Evolutionary conservation across 805 yeast genomes (phyloP), one percentile per base, ranked within the genome.

Genomic region (Saturnispora saitoi): DNA sequence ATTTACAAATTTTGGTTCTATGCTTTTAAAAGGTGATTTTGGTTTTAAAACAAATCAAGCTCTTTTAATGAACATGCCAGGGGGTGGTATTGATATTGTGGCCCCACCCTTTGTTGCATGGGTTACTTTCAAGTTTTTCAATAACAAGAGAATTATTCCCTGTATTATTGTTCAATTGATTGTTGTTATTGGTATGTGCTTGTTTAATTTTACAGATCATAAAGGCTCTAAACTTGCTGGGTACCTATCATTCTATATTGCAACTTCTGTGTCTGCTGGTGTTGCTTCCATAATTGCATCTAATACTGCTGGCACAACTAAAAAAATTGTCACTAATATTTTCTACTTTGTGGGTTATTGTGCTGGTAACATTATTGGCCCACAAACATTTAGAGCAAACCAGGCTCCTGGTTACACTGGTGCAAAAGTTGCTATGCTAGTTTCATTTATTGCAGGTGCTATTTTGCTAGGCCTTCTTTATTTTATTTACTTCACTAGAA

Each of bases 341-440:
- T 53, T 73, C 28, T 61, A 66, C 50, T 66, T 78, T 37, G 57
- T 78, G 43, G 75, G 73, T 4, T 83, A 80, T 58, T 78, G 86
- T 44, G 73, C 76, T 38, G 86, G 86, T 15, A 79, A 80, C 57
- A 64, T 82, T 42, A 73, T 80, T 45, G 89, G 89, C 4, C 87
- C 90, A 6, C 87, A 82, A 62, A 71, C 85, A 11, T 84, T 83
- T 66, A 69, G 68, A 48, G 66, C 73, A 0, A 56, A 63, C 5
- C 77, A 81, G 46, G 79, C 77, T 11, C 88, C 88, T 12, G 59
- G 62, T 24, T 84, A 82, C 57, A 64, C 60, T 7, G 75, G 77
- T 30, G 84, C 81, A 3, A 78, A 78, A 53, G 68, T 72, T 26
- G 69, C 78, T 3, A 69, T 78, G 59, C 71, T 77, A 48, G 74